Base-by-base conservation (phyloP, 805 yeast genomes). In the Citeromyces matritensis region DNA sequence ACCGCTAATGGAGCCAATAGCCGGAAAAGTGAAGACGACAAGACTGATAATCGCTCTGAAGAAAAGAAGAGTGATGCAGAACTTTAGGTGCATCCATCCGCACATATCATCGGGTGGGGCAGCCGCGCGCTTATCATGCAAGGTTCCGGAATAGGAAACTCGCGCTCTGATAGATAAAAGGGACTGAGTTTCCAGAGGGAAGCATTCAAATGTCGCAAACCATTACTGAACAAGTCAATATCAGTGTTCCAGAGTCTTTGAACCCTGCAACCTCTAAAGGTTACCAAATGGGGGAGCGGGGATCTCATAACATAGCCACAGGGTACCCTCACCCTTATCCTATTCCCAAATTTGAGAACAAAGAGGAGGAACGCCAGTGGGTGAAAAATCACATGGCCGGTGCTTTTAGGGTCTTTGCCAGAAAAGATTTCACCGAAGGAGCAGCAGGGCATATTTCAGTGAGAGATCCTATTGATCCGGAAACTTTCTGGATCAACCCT, bases 401-500 rank as follows among this genome's bases (percentile, higher is more conserved):
- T 23, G 86, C 88, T 1, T 82, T 82, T 58, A 64, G 94, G 38
- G 67, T 78, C 2, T 80, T 83, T 49, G 85, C 82, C n/a, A 64
- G 93, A 45, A 70, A 68, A 41, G 83, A 82, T 11, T 82, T 57
- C 51, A 60, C 73, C 11, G 84, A 80, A 49, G 94, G 94, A 10
- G 51, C 72, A 13, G 84, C 94, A 0, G 95, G 95, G 14, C 95
- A 83, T 48, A 82, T 83, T 35, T 77, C 91, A 6, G 65, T 83
- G 9, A 65, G 91, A 42, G 95, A 83, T 45, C 94, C 95, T 3
- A 72, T 79, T 28, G 72, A 76, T 39, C 78, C 78, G n/a, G 49
- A 60, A 29, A 79, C 88, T 3, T 83, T 83, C 50, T 83, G 94
- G 94, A 80, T 83, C 49, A 83, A 83, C 53, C 94, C 95, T 4